Evolutionary conservation across 345 rosid genomes (phyloP).

Genomic region (Acer negundo): DNA sequence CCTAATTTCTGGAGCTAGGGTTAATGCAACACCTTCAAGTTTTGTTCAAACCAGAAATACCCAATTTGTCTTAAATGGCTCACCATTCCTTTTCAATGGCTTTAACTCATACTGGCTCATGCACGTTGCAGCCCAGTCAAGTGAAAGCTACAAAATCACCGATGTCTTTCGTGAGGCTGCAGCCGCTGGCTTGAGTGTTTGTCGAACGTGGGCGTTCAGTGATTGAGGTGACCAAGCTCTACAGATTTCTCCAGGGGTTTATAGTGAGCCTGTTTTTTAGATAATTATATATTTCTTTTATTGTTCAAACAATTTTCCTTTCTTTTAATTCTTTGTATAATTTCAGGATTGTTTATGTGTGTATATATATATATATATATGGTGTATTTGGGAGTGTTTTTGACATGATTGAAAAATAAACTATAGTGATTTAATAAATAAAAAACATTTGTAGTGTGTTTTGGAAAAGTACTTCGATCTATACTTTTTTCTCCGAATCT

Average conservation of each 20-base stretch:
- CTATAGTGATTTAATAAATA: neutral
- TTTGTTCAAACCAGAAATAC: slow-evolving; percentile 34
- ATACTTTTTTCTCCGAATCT: no score
- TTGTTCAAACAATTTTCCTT: no score
- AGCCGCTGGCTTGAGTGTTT: slow-evolving; percentile 39
- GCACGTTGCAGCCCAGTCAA: slow-evolving; percentile 33
- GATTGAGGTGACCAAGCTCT: slow-evolving; percentile 44
- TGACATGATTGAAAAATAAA: no score
- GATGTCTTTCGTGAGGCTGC: slow-evolving; percentile 36
- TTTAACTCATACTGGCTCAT: slow-evolving; percentile 61
- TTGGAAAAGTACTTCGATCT: neutral
- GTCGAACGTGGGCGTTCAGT: slow-evolving; percentile 55
- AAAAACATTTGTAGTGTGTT: neutral
- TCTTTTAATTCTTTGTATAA: neutral
- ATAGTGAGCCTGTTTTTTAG: slow-evolving; percentile 42
- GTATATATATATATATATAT: no score
- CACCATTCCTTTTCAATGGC: slow-evolving; percentile 48
- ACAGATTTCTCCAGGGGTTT: slow-evolving; percentile 44
- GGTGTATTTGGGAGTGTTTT: no score
- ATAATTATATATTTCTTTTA: slow-evolving; percentile 15
- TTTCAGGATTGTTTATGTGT: neutral
- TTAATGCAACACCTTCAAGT: slow-evolving; percentile 12
- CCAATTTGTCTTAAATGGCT: slow-evolving; percentile 35
- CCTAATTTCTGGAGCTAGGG: slow-evolving; percentile 5
- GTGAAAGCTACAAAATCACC: slow-evolving; percentile 30